Base-by-base conservation (phyloP, 495 filamentous ascomycete genomes). In the Aspergillus hancockii region DNA sequence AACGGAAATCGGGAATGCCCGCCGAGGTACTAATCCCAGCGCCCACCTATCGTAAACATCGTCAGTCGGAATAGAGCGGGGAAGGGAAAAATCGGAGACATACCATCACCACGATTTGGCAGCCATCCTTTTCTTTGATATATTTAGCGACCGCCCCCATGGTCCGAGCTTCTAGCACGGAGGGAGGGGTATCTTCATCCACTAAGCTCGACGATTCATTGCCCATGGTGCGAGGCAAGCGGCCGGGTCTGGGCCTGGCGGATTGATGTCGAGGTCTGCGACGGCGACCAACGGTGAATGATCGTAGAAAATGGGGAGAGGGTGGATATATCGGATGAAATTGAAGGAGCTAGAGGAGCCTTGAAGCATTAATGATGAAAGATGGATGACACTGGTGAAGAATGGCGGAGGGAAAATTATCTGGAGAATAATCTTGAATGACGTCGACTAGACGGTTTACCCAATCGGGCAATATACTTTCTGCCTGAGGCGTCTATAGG, bases 1-100 rank as follows among this genome's bases (percentile, higher is more conserved):
- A 92, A 52, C 91, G 83, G 63, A 95, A 96, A 66, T 96, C 91
- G 50, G 91, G 91, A 53, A 95, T 93, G 38, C 91, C 91, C n/a
- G 92, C 85, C 23, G 88, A 90, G 18, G 91, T 93, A 34, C 89
- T 92, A 45, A 83, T 79, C 22, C 81, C 79, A 25, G 79, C 80
- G 45, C 80, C 79, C 4, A 78, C 79, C 78, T 79, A 43, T 47
- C 25, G 38, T 41, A 54, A 7, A 49, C 41, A 19, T n/a, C 41
- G 49, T 55, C 30, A 49, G 10, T 19, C 28, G 30, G 47, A 16
- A 43, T 7, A 30, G 40, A 32, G 46, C 22, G 54, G 45, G 55
- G 40, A 31, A 46, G n/a, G 14, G 41, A 22, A 41, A 23, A 30
- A 16, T 21, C 18, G 10, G 19, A 10, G 28, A 59, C 66, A 19